Evolutionary conservation across 768 basidiomycete species (phyloP).

Genomic region (Infundibulicybe gibba): DNA sequence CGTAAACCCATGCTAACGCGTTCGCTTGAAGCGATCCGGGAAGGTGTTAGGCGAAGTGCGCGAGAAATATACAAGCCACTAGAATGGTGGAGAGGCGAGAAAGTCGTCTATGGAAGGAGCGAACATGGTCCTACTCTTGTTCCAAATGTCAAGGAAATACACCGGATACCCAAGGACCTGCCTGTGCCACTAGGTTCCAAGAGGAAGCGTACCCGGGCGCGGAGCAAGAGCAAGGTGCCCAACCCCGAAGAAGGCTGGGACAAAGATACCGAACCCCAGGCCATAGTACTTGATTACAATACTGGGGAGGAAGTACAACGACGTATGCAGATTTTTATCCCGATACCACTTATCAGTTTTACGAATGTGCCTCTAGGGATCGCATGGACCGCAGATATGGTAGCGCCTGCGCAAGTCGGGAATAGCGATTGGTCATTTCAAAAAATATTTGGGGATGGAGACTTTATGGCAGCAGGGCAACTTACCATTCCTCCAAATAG

Average conservation of each 20-base stretch:
- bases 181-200: constrained; percentile 27
- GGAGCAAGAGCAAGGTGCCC: constrained; percentile 50
- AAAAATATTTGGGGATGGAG: background rate
- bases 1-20: background rate
- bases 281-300: constrained; percentile 65
- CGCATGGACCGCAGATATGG: constrained; percentile 50
- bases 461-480: background rate
- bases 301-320: constrained; percentile 58
- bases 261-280: constrained; percentile 62
- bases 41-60: constrained; percentile 66
- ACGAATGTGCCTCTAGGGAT: constrained; percentile 49
- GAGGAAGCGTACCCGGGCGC: constrained; percentile 38
- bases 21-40: constrained; percentile 25
- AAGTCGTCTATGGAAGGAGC: constrained; percentile 71
- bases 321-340: constrained; percentile 47
- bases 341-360: background rate
- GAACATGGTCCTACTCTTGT: constrained; percentile 39
- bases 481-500: background rate
- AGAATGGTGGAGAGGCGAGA: constrained; percentile 93
- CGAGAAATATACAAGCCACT: constrained; percentile 72
- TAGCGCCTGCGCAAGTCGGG: background rate
- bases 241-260: constrained; percentile 85
- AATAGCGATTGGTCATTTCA: background rate
- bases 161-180: constrained; percentile 40
- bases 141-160: constrained; percentile 63